Evolutionary conservation across 164 flowering plant genomes (phyloP), one percentile per base, ranked within the genome.

Genomic region (Taxillus chinensis): DNA sequence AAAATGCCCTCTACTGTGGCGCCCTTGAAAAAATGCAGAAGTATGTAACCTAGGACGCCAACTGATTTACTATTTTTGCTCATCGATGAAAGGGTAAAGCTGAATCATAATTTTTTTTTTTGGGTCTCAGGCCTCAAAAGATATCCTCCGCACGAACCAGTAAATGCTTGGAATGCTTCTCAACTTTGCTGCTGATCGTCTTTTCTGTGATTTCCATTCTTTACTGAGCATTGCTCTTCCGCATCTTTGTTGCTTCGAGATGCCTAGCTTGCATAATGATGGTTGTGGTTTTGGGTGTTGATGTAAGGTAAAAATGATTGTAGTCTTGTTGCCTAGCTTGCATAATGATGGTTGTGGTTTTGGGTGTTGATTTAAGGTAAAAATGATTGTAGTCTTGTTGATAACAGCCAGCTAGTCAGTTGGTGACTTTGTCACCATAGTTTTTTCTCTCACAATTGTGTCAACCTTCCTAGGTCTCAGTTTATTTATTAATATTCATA

Each of bases 1-100:
- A 83, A 38, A 90, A 92, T 71, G 88, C 80, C 61, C 82, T 90
- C 45, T 86, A 41, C 61, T 92, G 97, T 65, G 98, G 97, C 45
- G 79, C 78, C 14, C 88, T 90, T 9, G 62, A 67, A 59, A 57
- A 69, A 43, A 6, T 78, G 75, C 89, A 90, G 63, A 91, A 81
- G 98, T 90, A 85, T 42, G 84, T 62, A 55, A 60, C 12, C 16
- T 40, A 39, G 8, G 39, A 43, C 40, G 9, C 14, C 37, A 27
- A 27, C 27, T 27, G 0, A 2, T 27, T 27, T 27, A 27, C 2
- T 27, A 27, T 10, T 46, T 54, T 41, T 27, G 53, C 13, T 37
- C 53, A 41, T 43, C 7, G 59, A 8, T 48, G 6, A 27, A 2
- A 43, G 59, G 48, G 38, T 49, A 40, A 39, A 8, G 56, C 45